Conservation (phyloP, 441 rosid genomes). For the Isatis lusitanica region DNA sequence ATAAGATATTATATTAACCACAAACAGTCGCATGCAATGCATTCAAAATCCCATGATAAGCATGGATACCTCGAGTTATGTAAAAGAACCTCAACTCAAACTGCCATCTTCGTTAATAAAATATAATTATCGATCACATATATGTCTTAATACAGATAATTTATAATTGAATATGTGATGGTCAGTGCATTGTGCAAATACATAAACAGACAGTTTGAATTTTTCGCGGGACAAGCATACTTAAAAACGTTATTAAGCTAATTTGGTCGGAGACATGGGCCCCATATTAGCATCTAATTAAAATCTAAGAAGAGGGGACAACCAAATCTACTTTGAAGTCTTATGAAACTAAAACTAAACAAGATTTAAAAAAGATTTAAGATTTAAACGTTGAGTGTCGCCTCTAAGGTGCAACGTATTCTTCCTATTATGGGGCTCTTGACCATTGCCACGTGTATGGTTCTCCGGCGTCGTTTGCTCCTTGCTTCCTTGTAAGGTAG, state of each 20-base stretch:
- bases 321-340: conserved; percentile 23
- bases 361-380: background rate
- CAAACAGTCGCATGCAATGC: conserved; percentile 31
- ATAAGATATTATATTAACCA: conserved; percentile 10
- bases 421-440: background rate
- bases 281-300: conserved; percentile 24
- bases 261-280: conserved; percentile 27
- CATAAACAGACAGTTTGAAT: conserved; percentile 21
- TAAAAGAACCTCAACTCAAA: conserved; percentile 26
- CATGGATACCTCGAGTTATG: conserved; percentile 22
- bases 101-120: background rate
- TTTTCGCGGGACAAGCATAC: conserved; percentile 19
- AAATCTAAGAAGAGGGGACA: conserved; percentile 30
- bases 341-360: conserved; percentile 3
- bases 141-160: conserved; percentile 32
- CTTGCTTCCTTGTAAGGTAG: conserved; percentile 31
- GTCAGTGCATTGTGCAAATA: conserved; percentile 14
- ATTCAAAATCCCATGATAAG: conserved; percentile 32
- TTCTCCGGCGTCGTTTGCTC: conserved; percentile 25
- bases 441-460: conserved; percentile 24
- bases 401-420: conserved; percentile 26
- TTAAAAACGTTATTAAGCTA: conserved; percentile 17
- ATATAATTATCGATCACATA: conserved; percentile 10
- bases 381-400: conserved; percentile 23
- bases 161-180: background rate